phyloP scores from a whole-genome alignment of 1,139 yeast genomes.

The Debaryomyces coudertii region DNA sequence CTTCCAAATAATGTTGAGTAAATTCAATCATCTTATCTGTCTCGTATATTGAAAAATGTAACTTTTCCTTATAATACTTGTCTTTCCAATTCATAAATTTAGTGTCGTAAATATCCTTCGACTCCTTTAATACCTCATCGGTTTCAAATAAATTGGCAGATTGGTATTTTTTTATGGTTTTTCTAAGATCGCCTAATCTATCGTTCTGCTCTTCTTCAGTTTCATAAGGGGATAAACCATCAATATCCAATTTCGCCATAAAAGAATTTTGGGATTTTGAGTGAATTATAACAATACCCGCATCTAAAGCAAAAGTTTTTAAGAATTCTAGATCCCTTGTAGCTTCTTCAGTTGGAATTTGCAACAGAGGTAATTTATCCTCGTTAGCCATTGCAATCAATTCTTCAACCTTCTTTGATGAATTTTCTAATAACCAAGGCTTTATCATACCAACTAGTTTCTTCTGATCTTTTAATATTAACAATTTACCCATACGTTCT shows the following conservation, averaged over 20 bases:
- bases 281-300: constrained; percentile 68
- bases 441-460: constrained; percentile 60
- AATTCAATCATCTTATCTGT: constrained; percentile 60
- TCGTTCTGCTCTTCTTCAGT: constrained; percentile 62
- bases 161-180: constrained; percentile 65
- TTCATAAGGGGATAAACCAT: constrained; percentile 70
- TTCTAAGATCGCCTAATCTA: constrained; percentile 47
- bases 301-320: constrained; percentile 63
- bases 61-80: constrained; percentile 75
- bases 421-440: constrained; percentile 65
- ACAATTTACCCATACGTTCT: constrained; percentile 63
- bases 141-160: constrained; percentile 67
- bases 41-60: constrained; percentile 63
- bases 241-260: constrained; percentile 66
- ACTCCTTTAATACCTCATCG: constrained; percentile 61
- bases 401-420: constrained; percentile 30
- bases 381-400: constrained; percentile 43
- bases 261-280: constrained; percentile 57
- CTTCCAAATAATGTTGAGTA: constrained; percentile 87
- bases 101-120: constrained; percentile 66
- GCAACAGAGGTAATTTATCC: constrained; percentile 50
- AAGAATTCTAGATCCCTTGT: constrained; percentile 58
- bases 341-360: constrained; percentile 52
- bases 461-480: constrained; percentile 74
- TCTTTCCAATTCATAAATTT: constrained; percentile 85